Base-by-base conservation (phyloP, 2,329 filamentous ascomycete species). In the Paraphaeosphaeria sporulosa region DNA sequence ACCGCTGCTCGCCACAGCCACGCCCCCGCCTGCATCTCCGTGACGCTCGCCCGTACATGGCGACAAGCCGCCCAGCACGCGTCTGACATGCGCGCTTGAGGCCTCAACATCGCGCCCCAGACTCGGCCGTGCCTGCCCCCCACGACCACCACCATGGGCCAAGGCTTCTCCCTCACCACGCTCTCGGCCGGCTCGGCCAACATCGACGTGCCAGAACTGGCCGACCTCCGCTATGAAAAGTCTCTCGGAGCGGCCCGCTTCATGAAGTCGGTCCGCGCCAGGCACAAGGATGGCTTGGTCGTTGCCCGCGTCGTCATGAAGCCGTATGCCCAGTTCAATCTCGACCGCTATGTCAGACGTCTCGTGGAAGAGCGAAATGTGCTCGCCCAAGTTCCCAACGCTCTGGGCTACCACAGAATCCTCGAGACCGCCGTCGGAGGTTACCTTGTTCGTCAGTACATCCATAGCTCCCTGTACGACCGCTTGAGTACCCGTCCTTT, bases 381-480 rank as follows among this genome's bases (percentile, higher is more conserved):
- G 48, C 84, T 99, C 50, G 85, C 88, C 58, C 90, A 94, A 67
- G 89, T 99, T 2, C 93, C 94, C 32, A 99, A 99, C 80, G 93
- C 93, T 48, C 83, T 99, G 61, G 87, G 89, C 55, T 98, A 97
- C 80, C 91, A 97, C 76, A 89, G 93, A 63, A 90, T 97, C 61
- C 86, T 97, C 71, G 95, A 99, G 80, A 97, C 94, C 13, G 90
- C 92, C 64, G 94, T 90, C 46, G 94, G 94, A 74, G 95, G 94
- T 50, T 97, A 96, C 75, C 86, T 99, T 21, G 92, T 97, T 59
- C 90, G 95, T 55, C 96, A 98, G 79, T 98, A 92, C 76, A 89
- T 98, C 62, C 95, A 98, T 79, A 97, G 91, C 82, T 98, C 95
- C 25, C 86, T 99, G 4, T 99, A 99, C 80, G 95, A 99, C 80